phyloP scores from a whole-genome alignment of 2,329 filamentous ascomycete genomes.

The Fusarium compactum region DNA sequence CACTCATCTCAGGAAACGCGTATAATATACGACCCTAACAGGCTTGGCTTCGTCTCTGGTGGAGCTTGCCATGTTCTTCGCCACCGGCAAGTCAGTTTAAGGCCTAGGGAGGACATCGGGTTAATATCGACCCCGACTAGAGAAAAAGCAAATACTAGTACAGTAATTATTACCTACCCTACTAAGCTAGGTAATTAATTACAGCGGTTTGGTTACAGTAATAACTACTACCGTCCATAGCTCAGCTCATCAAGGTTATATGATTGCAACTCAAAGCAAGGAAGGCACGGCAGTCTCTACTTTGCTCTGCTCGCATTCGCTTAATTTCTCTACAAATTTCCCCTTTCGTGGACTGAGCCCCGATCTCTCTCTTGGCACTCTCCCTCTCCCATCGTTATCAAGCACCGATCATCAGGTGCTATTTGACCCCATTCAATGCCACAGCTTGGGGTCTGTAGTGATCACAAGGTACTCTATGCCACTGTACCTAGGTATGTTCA shows the following conservation, averaged over 20 bases:
- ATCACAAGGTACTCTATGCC: neutral
- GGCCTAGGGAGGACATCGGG: conserved; percentile 1
- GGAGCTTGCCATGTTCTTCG: conserved; percentile 3
- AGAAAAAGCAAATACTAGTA: conserved; percentile 4
- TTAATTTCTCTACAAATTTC: neutral
- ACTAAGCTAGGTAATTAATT: neutral
- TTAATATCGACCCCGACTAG: neutral
- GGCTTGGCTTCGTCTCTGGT: conserved; percentile 10
- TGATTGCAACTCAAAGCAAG: neutral
- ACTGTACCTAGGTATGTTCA: neutral
- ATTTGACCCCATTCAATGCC: neutral
- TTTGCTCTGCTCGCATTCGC: neutral
- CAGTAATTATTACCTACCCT: neutral
- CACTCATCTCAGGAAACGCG: neutral
- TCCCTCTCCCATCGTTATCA: neutral
- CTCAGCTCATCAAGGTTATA: neutral
- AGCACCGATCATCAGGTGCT: neutral
- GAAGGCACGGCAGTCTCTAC: neutral
- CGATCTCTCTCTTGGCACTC: neutral
- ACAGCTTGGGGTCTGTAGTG: neutral
- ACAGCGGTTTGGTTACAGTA: neutral
- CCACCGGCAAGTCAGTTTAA: conserved; percentile 11
- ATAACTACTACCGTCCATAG: neutral
- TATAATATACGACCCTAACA: neutral
- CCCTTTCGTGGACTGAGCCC: neutral